Evolutionary conservation across 2,329 filamentous ascomycete genomes (phyloP).

Genomic region (Hysterium pulicare): DNA sequence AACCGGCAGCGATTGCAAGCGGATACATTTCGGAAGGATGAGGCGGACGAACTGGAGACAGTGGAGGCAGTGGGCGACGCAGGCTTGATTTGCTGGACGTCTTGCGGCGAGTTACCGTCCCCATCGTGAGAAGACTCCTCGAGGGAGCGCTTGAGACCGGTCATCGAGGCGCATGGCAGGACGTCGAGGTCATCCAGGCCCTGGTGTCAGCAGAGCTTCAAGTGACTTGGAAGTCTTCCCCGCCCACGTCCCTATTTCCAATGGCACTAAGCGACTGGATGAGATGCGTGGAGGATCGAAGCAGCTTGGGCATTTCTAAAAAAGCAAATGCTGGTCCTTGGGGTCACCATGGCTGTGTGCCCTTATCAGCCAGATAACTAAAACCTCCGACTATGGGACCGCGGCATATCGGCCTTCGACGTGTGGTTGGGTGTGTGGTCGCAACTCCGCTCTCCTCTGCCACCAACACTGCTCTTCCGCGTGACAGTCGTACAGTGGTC

Average conservation of each 20-base stretch:
- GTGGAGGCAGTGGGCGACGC: constrained; percentile 27
- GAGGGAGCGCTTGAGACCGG: constrained; percentile 37
- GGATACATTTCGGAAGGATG: constrained; percentile 61
- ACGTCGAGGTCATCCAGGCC: constrained; percentile 3
- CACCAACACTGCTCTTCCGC: too few relatives aligned
- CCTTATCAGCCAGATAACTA: constrained; percentile 3
- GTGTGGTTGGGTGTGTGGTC: too few relatives aligned
- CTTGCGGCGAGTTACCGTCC: constrained; percentile 27
- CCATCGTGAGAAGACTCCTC: constrained; percentile 35
- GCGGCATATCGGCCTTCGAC: not conserved
- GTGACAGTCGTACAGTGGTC: too few relatives aligned
- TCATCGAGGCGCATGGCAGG: constrained; percentile 39
- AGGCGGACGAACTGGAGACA: constrained; percentile 19
- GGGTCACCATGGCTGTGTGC: not conserved
- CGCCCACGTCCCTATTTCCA: not conserved
- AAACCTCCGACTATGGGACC: constrained; percentile 3
- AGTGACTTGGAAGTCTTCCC: not conserved
- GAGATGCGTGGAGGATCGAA: constrained; percentile 3
- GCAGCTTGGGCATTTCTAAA: constrained; percentile 1
- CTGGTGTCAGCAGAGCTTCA: not conserved
- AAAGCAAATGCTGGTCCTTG: constrained; percentile 2
- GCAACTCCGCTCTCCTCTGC: too few relatives aligned
- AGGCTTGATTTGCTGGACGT: constrained; percentile 24
- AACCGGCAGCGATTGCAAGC: constrained; percentile 87
- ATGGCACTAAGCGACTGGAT: not conserved